Percentiles rank a stretch among this genome's conserved stretches.
Conservation (phyloP, 2,329 filamentous ascomycete genomes). For the Xylogone sp. region DNA sequence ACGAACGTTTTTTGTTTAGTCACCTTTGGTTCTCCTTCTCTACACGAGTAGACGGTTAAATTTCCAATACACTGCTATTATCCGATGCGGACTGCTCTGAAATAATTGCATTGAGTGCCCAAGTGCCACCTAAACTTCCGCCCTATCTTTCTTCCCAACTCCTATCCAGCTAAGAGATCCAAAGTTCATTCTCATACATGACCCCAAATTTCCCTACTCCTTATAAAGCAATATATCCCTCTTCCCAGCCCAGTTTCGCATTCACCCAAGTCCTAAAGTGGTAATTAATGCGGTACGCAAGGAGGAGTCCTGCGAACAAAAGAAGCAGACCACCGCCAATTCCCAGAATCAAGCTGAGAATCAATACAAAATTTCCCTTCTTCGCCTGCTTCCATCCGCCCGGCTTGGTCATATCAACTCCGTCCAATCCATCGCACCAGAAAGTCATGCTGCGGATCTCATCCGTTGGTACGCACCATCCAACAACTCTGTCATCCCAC, state of each 20-base stretch:
- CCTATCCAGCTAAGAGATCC: too few species aligned
- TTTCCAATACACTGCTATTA: too few species aligned
- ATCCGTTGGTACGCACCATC: not conserved
- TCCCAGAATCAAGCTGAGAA: not conserved
- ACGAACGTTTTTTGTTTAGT: too few species aligned
- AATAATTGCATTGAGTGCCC: too few species aligned
- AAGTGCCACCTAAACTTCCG: too few species aligned
- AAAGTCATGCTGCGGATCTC: not conserved
- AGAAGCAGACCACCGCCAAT: not conserved
- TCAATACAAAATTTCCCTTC: not conserved
- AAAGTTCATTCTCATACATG: too few species aligned
- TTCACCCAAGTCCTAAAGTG: not conserved
- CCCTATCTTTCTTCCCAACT: too few species aligned
- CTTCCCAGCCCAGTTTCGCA: not conserved
- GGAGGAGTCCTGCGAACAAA: not conserved
- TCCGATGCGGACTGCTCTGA: too few species aligned
- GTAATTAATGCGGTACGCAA: not conserved
- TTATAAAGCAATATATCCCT: not conserved
- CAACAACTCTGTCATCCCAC: not conserved
- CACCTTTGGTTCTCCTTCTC: too few species aligned
- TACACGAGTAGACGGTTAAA: too few species aligned
- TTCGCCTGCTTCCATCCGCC: not conserved
- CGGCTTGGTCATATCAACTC: not conserved
- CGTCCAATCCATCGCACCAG: not conserved
- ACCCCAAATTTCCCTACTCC: too few species aligned